Percentiles rank a stretch among this genome's conserved stretches.
Evolutionary conservation across 257 asterid species (phyloP).

Genomic region (Cinchona pubescens): DNA sequence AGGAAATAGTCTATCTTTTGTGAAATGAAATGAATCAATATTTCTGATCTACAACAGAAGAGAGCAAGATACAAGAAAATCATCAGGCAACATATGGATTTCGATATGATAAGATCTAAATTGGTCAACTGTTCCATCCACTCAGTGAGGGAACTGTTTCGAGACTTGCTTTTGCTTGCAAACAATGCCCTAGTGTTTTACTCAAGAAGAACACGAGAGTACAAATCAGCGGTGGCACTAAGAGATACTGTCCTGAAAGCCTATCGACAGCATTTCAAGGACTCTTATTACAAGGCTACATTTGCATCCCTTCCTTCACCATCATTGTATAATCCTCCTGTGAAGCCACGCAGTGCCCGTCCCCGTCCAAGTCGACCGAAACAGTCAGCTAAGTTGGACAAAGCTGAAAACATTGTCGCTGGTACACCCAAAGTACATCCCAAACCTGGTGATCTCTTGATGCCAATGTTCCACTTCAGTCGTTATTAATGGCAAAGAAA

Average conservation of each 20-base stretch:
- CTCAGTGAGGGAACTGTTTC: slow-evolving; percentile 65
- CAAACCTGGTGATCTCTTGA: slow-evolving; percentile 26
- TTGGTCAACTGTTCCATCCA: slow-evolving; percentile 40
- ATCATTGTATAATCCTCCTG: slow-evolving; percentile 59
- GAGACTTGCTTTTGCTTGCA: slow-evolving; percentile 74
- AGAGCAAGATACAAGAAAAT: slow-evolving; percentile 81
- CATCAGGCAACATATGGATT: slow-evolving; percentile 68
- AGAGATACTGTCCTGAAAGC: slow-evolving; percentile 56
- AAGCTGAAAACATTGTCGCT: slow-evolving; percentile 11
- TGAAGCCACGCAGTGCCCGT: slow-evolving; percentile 70
- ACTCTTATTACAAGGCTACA: slow-evolving; percentile 40
- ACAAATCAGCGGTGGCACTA: slow-evolving; percentile 64
- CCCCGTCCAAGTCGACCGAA: slow-evolving; percentile 50
- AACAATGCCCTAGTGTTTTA: slow-evolving; percentile 80
- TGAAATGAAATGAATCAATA: neutral
- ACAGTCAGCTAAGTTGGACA: slow-evolving; percentile 24
- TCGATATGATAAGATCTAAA: slow-evolving; percentile 66
- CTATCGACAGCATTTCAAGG: slow-evolving; percentile 44
- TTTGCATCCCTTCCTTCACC: slow-evolving; percentile 38
- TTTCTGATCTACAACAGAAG: slow-evolving; percentile 42
- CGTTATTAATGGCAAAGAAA: slow-evolving; percentile 34
- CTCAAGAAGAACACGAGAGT: slow-evolving; percentile 76
- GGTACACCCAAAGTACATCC: slow-evolving; percentile 15
- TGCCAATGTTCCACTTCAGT: slow-evolving; percentile 22
- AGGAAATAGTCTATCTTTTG: neutral